A percentile compares a stretch with the other conserved stretches of the same genome.
Evolutionary conservation across 1,284 basidiomycete genomes (phyloP).

Genomic region (Pseudozyma sp.): DNA sequence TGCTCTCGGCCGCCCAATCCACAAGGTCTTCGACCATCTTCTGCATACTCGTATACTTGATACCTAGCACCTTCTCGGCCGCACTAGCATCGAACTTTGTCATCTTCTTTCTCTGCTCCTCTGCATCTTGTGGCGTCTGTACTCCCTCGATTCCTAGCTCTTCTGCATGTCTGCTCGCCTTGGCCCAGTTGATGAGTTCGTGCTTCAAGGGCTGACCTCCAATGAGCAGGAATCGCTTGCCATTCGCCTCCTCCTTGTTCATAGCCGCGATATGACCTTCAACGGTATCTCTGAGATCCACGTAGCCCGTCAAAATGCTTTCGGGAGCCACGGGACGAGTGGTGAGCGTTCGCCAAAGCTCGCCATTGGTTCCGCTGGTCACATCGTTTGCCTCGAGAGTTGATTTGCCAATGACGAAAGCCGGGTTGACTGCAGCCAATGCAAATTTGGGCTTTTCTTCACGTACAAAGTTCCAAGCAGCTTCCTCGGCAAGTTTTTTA

Average conservation of each 20-base stretch:
- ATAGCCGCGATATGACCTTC: constrained; percentile 11
- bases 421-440: constrained; percentile 16
- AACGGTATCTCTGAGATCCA: constrained; percentile 8
- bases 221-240: constrained; percentile 7
- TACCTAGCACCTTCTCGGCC: constrained; percentile 1
- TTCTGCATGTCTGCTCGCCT: too few relatives aligned
- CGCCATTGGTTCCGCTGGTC: too few relatives aligned
- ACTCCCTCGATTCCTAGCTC: neutral
- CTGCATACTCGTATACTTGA: constrained; percentile 9
- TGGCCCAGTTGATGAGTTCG: constrained; percentile 5
- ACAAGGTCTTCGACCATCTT: constrained; percentile 3
- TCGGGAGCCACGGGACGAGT: too few relatives aligned
- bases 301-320: too few relatives aligned
- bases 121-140: constrained; percentile 1
- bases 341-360: too few relatives aligned
- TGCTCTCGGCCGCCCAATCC: constrained; percentile 1
- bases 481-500: constrained; percentile 33
- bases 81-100: neutral
- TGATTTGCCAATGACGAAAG: neutral
- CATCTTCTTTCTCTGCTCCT: neutral
- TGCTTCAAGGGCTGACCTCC: neutral
- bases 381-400: too few relatives aligned
- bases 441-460: constrained; percentile 18
- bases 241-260: constrained; percentile 13
- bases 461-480: constrained; percentile 26